These are phyloP conservation scores for Paraleonurus japonicus DNA, from an alignment of 257 asterid genomes.

Conservation along the genomic window DNA sequence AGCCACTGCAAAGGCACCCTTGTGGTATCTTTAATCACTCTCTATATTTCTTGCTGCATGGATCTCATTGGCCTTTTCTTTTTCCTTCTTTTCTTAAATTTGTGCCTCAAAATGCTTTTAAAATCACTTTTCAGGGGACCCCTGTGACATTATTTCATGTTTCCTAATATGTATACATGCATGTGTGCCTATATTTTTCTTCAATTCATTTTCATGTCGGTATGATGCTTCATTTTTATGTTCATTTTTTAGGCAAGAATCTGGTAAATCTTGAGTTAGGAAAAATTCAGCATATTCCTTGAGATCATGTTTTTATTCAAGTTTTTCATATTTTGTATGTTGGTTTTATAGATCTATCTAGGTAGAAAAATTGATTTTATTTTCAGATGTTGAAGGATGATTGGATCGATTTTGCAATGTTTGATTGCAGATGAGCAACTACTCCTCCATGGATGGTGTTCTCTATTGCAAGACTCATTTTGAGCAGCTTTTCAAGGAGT, in stretches of 20 bases:
- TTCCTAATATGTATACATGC: background rate
- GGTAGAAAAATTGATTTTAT: background rate
- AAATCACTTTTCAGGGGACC: too few relatives aligned
- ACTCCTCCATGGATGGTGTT: slow-evolving; percentile 75
- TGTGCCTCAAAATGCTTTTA: background rate
- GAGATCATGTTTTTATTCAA: background rate
- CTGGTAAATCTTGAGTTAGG: too few relatives aligned
- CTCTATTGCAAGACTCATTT: slow-evolving; percentile 84
- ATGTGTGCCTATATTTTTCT: too few relatives aligned
- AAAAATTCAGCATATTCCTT: too few relatives aligned
- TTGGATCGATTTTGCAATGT: background rate
- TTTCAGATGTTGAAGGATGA: background rate
- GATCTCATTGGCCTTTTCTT: too few relatives aligned
- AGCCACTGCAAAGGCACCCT: slow-evolving; percentile 85
- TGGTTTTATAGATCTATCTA: background rate
- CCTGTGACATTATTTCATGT: background rate
- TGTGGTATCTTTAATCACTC: slow-evolving; percentile 43
- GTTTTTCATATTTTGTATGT: background rate
- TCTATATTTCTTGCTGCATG: background rate
- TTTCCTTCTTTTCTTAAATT: background rate
- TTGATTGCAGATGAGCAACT: slow-evolving; percentile 72
- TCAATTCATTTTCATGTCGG: background rate
- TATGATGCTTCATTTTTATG: background rate
- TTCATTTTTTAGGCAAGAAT: background rate
- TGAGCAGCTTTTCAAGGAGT: slow-evolving; percentile 82